phyloP scores from a whole-genome alignment of 371 early-diverging fungal species.

The Syncephalastrum monosporum region DNA sequence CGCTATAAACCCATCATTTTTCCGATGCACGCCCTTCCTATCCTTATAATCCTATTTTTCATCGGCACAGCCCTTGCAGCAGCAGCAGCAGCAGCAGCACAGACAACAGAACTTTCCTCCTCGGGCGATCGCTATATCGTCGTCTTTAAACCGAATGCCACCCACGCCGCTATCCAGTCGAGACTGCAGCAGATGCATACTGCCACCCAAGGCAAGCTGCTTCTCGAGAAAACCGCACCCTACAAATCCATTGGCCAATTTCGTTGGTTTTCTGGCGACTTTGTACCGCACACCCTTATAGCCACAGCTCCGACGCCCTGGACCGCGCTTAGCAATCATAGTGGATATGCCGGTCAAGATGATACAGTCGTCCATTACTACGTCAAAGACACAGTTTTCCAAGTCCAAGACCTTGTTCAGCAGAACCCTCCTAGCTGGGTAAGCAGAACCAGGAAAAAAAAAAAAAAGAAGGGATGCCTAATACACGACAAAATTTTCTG shows the following conservation, averaged over 20 bases:
- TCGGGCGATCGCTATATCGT: slow-evolving; percentile 8
- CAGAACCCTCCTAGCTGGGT: slow-evolving; percentile 39
- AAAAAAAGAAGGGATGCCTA: background rate
- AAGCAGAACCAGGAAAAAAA: background rate
- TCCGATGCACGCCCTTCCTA: background rate
- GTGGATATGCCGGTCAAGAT: too few species aligned
- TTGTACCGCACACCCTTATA: slow-evolving; percentile 4
- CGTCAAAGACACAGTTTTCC: slow-evolving; percentile 30
- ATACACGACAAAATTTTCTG: background rate
- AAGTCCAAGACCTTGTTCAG: slow-evolving; percentile 37
- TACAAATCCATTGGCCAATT: slow-evolving; percentile 4
- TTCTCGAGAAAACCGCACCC: background rate
- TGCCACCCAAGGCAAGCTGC: slow-evolving; percentile 3
- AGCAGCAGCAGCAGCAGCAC: background rate
- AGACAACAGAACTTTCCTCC: background rate
- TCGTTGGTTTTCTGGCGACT: slow-evolving; percentile 1
- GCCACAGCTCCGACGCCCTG: slow-evolving; percentile 9
- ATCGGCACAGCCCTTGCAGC: background rate
- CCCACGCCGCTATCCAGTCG: background rate
- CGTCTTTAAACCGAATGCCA: slow-evolving; percentile 11
- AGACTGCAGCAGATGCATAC: slow-evolving; percentile 1
- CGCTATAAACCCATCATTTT: background rate
- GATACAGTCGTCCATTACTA: slow-evolving; percentile 31
- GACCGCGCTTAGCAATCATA: too few species aligned
- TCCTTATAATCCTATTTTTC: background rate